Base-by-base conservation (phyloP, 179 eudicot genomes). In the Patellifolia procumbens region DNA sequence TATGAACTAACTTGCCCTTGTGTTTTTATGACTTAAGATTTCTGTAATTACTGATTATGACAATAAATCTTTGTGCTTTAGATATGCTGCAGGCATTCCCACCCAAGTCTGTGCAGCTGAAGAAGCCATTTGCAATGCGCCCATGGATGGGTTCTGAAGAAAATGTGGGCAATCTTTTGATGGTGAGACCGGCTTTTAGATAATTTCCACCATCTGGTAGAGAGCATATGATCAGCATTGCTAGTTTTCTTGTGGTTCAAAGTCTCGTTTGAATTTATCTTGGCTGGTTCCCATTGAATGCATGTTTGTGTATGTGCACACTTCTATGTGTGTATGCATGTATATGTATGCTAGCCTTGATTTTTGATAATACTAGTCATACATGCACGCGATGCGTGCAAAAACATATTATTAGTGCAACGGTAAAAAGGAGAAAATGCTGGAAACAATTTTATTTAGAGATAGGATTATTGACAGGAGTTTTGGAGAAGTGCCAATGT, bases 141-240 rank as follows among this genome's bases (percentile, higher is more conserved):
- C 98, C 98, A 6, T 94, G 97, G 98, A 72, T 70, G 70, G 91
- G 83, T 76, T 91, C 94, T 45, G 98, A 91, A 73, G 93, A 89
- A 59, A 89, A 87, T 81, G 86, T 92, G 53, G 97, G 96, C 70
- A 89, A 88, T 85, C 94, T 94, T 83, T 74, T 94, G 61, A 94
- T 94, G 98, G 98, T 94, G 84, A 84, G 90, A 70, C 43, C 53
- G 61, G 45, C 49, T 48, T 37, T 48, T 56, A 39, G 35, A 20
- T 70, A 67, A 4, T 39, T 6, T 67, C 43, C 10, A 45, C 16
- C 10, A 7, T 20, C 26, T 39, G 22, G 16, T 24, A 15, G 2
- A n/a, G 17, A 2, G 16, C 6, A 39, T 10, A 11, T 65, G 28
- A 65, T 39, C 16, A 37, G 29, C 46, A n/a, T 11, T 22, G 5